A percentile compares a stretch with the other conserved stretches of the same genome.
Conservation (phyloP, 2,329 filamentous ascomycete species). For the Calonectria pseudoreteaudii region DNA sequence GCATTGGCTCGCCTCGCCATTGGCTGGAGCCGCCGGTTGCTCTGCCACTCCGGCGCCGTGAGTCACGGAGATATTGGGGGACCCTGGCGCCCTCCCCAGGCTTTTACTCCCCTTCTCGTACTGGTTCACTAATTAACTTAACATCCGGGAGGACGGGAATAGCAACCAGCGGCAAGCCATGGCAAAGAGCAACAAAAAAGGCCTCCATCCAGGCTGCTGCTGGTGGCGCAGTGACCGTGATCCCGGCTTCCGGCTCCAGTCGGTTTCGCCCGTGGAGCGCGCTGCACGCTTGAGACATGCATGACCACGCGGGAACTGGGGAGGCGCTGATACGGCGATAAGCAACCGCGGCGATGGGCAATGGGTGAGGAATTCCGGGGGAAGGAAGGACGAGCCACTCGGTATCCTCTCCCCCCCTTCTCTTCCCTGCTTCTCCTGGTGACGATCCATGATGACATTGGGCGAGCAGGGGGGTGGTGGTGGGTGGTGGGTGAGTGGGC, state of each 20-base stretch:
- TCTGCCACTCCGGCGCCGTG: constrained; percentile 13
- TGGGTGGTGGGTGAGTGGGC: background rate
- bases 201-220: background rate
- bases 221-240: background rate
- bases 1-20: background rate
- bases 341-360: constrained; percentile 3
- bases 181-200: background rate
- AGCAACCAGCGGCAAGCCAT: background rate
- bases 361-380: background rate
- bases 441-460: constrained; percentile 2
- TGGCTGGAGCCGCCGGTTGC: constrained; percentile 5
- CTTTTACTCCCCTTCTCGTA: background rate
- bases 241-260: background rate
- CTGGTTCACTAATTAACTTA: background rate
- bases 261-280: background rate
- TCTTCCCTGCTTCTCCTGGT: background rate
- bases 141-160: background rate
- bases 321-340: constrained; percentile 20
- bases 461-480: background rate
- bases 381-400: background rate
- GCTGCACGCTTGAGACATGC: constrained; percentile 2
- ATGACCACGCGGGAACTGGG: constrained; percentile 12
- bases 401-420: background rate
- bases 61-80: constrained; percentile 15
- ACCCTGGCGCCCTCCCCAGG: background rate